phyloP scores from a whole-genome alignment of 2,329 filamentous ascomycete species.

The Pseudovirgaria hyperparasitica region DNA sequence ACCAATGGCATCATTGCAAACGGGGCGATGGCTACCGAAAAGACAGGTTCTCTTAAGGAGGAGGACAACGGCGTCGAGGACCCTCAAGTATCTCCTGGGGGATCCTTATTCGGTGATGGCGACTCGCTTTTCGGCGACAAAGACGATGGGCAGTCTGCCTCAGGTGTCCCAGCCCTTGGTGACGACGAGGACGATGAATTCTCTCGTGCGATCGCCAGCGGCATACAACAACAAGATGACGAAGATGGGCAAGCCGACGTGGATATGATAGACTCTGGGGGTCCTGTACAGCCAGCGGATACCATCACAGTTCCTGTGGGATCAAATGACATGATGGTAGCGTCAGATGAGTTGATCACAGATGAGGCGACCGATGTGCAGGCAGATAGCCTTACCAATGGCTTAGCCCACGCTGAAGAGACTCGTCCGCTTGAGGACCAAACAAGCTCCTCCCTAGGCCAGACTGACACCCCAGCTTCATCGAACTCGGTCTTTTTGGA shows the following conservation, averaged over 20 bases:
- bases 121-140: conserved; percentile 75
- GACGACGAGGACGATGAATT: conserved; percentile 81
- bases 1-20: conserved; percentile 41
- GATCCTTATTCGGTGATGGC: conserved; percentile 72
- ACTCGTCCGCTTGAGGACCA: conserved; percentile 10
- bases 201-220: conserved; percentile 54
- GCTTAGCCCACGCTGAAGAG: conserved; percentile 40
- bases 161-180: conserved; percentile 44
- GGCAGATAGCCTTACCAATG: too few species aligned
- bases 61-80: conserved; percentile 41
- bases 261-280: conserved; percentile 33
- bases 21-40: conserved; percentile 20
- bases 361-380: conserved; percentile 1
- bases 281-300: conserved; percentile 28
- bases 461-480: conserved; percentile 32
- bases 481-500: conserved; percentile 77
- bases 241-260: conserved; percentile 28
- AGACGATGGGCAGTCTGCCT: conserved; percentile 18
- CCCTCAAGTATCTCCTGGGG: conserved; percentile 51
- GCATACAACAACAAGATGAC: conserved; percentile 30
- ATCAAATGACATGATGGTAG: conserved; percentile 2
- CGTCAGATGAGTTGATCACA: neutral
- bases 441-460: conserved; percentile 12
- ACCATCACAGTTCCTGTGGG: conserved; percentile 7
- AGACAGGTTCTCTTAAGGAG: conserved; percentile 10